Conservation (phyloP, 345 rosid species). For the Cardamine chenopodiifolia region DNA sequence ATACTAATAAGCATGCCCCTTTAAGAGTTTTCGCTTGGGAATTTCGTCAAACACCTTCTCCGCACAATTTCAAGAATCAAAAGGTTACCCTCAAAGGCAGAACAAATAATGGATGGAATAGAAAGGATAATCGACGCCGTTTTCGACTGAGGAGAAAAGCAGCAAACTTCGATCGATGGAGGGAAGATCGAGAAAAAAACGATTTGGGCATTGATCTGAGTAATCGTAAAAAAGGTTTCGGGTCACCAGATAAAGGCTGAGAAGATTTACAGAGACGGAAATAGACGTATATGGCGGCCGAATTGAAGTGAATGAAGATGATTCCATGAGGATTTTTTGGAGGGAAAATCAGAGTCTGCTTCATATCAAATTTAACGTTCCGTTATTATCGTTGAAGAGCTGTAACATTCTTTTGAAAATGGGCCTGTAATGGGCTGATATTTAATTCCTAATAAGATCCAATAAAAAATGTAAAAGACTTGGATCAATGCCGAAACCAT, state of each 20-base stretch:
- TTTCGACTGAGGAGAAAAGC: conserved; percentile 27
- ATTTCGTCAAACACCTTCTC: conserved; percentile 51
- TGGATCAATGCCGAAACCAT: too few species aligned
- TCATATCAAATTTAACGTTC: neutral
- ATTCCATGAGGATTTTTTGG: neutral
- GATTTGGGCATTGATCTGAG: neutral
- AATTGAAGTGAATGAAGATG: conserved; percentile 20
- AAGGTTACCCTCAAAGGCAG: conserved; percentile 41
- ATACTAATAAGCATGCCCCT: conserved; percentile 46
- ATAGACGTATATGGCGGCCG: neutral
- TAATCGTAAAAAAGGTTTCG: conserved; percentile 14
- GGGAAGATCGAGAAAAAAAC: conserved; percentile 28
- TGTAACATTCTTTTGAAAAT: neutral
- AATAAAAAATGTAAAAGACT: too few species aligned
- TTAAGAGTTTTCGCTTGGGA: conserved; percentile 47
- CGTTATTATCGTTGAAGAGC: neutral
- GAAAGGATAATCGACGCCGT: neutral
- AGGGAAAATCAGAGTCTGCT: neutral
- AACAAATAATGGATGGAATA: conserved; percentile 31
- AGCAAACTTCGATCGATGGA: conserved; percentile 31
- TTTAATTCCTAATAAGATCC: neutral
- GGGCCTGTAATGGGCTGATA: conserved; percentile 34
- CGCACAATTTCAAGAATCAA: conserved; percentile 41
- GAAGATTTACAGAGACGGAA: conserved; percentile 31
- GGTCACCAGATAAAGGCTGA: conserved; percentile 34